Conservation (phyloP, 768 basidiomycete species). For the Lactarius pseudohatsudake region DNA sequence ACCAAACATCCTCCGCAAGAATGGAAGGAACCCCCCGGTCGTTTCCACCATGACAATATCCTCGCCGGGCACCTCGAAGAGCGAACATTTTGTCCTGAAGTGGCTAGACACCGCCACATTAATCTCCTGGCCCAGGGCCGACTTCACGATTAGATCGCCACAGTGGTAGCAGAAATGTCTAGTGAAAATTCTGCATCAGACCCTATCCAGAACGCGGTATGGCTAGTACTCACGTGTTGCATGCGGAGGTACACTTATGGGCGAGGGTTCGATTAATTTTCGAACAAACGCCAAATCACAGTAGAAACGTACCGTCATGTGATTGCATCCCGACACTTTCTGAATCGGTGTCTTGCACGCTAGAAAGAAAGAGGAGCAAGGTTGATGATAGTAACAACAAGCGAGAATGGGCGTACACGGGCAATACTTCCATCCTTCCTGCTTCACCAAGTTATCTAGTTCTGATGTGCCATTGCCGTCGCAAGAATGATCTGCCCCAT, state of each 20-base stretch:
- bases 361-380: constrained; percentile 21
- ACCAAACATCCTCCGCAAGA: background rate
- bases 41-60: background rate
- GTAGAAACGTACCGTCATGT: constrained; percentile 51
- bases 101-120: constrained; percentile 35
- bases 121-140: constrained; percentile 38
- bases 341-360: constrained; percentile 51
- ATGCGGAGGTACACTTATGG: constrained; percentile 59
- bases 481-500: constrained; percentile 33
- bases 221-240: constrained; percentile 42
- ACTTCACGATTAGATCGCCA: constrained; percentile 47
- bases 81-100: constrained; percentile 35
- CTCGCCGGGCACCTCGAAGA: constrained; percentile 36
- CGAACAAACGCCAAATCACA: background rate
- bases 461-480: constrained; percentile 39
- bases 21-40: background rate
- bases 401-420: constrained; percentile 31
- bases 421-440: constrained; percentile 38
- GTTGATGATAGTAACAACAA: too few relatives aligned
- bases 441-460: constrained; percentile 34
- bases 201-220: background rate
- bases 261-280: background rate
- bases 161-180: constrained; percentile 57
- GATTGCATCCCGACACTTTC: constrained; percentile 55
- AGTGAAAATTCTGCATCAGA: constrained; percentile 1